These are phyloP conservation scores for Saccharomyces hybrid DNA, from an alignment of 1,139 yeast genomes.

Conservation along the genomic window DNA sequence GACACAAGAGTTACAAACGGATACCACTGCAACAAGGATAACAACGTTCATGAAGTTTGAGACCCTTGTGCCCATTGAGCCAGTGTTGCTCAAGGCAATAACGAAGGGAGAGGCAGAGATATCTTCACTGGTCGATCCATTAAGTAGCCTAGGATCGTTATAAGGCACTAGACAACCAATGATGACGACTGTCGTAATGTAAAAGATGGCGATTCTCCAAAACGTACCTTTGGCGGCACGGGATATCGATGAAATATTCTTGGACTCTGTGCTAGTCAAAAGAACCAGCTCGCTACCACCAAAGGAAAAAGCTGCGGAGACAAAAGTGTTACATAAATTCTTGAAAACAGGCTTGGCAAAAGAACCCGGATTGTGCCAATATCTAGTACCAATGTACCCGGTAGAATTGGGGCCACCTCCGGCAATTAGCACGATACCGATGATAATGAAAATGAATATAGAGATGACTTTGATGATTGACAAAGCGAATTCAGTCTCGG, in stretches of 20 bases:
- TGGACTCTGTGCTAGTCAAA: conserved; percentile 78
- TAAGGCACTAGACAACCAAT: conserved; percentile 67
- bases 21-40: conserved; percentile 41
- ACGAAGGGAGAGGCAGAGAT: conserved; percentile 67
- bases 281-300: conserved; percentile 72
- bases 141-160: conserved; percentile 39
- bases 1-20: conserved; percentile 49
- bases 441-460: conserved; percentile 55
- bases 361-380: conserved; percentile 62
- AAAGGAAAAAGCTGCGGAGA: conserved; percentile 49
- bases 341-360: conserved; percentile 41
- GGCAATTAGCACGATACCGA: conserved; percentile 58
- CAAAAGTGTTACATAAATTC: conserved; percentile 44
- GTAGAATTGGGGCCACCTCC: conserved; percentile 55
- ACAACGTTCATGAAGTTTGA: conserved; percentile 38
- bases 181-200: conserved; percentile 49
- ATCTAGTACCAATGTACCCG: conserved; percentile 51
- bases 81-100: conserved; percentile 54
- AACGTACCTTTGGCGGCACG: conserved; percentile 62
- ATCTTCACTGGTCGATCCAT: conserved; percentile 39
- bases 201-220: conserved; percentile 63
- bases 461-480: conserved; percentile 55
- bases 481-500: conserved; percentile 59
- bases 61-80: conserved; percentile 56
- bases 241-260: not conserved